Conservation (phyloP, 345 rosid genomes). For the Geranium brycei region DNA sequence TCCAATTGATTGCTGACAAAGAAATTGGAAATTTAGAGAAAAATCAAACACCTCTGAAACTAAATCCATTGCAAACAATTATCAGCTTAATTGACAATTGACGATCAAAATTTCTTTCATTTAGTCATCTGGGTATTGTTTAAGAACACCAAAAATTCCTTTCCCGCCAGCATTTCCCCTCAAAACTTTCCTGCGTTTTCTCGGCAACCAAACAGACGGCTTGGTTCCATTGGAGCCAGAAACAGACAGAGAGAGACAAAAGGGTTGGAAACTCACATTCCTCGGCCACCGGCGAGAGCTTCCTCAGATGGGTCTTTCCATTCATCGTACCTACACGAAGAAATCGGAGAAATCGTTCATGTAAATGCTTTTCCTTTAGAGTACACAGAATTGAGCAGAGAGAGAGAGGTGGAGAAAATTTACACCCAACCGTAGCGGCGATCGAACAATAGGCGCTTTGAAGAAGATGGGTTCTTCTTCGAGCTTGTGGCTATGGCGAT, state of each 20-base stretch:
- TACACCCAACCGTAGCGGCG: conserved; percentile 83
- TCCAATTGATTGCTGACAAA: neutral
- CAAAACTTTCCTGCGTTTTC: neutral
- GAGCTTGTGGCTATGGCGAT: neutral
- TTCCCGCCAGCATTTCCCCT: no score
- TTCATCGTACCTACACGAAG: conserved; percentile 33
- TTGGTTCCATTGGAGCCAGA: neutral
- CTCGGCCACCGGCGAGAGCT: conserved; percentile 65
- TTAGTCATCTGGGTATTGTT: no score
- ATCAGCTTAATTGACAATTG: no score
- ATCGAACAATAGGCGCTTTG: conserved; percentile 43
- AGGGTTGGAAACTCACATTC: conserved; percentile 32
- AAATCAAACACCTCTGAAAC: no score
- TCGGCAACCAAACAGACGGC: neutral
- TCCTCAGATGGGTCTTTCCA: conserved; percentile 67
- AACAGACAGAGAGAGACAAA: neutral
- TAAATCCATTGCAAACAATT: no score
- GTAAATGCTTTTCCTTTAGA: neutral
- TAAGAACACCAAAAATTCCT: no score
- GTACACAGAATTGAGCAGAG: neutral
- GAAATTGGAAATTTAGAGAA: neutral
- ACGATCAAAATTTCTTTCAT: neutral
- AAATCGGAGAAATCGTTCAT: neutral
- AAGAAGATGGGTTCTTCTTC: conserved; percentile 2
- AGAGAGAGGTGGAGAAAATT: neutral